phyloP scores from a whole-genome alignment of 129 eudicot genomes.

The Escallonia rubra region DNA sequence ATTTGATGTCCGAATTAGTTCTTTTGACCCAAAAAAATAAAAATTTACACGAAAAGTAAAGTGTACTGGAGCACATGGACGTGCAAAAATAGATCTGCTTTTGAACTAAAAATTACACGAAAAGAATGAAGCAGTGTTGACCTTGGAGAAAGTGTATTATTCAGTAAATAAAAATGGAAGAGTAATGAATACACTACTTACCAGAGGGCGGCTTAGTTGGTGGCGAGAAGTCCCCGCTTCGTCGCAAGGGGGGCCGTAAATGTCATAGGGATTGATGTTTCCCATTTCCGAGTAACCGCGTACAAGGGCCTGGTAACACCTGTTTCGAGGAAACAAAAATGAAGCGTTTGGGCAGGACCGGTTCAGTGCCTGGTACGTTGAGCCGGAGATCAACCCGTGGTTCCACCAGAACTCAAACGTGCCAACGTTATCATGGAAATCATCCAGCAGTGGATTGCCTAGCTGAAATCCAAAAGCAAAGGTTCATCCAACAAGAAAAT shows the following conservation, averaged over 20 bases:
- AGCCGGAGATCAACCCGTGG: slow-evolving; percentile 56
- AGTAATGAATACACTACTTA: slow-evolving; percentile 19
- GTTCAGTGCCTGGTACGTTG: slow-evolving; percentile 47
- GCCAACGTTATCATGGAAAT: slow-evolving; percentile 50
- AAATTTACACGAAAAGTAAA: no score
- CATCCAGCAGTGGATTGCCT: slow-evolving; percentile 61
- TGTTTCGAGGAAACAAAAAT: slow-evolving; percentile 43
- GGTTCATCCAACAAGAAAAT: neutral
- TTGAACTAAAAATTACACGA: no score
- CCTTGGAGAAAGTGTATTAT: slow-evolving; percentile 2
- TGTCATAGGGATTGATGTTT: slow-evolving; percentile 62
- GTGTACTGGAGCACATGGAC: no score
- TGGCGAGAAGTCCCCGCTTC: slow-evolving; percentile 34
- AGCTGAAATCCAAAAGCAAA: slow-evolving; percentile 23
- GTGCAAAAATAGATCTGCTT: no score
- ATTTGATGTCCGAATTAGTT: no score
- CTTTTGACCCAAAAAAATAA: no score
- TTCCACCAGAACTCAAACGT: slow-evolving; percentile 69
- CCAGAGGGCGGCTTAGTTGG: slow-evolving; percentile 36
- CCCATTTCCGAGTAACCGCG: slow-evolving; percentile 59
- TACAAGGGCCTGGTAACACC: slow-evolving; percentile 38
- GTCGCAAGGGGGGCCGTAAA: slow-evolving; percentile 44
- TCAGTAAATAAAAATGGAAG: neutral
- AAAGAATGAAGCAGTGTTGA: neutral
- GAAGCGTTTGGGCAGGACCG: slow-evolving; percentile 51